Percentiles rank a stretch among this genome's conserved stretches.
phyloP scores from a whole-genome alignment of 148 eudicot genomes.

The Cornus controversa region DNA sequence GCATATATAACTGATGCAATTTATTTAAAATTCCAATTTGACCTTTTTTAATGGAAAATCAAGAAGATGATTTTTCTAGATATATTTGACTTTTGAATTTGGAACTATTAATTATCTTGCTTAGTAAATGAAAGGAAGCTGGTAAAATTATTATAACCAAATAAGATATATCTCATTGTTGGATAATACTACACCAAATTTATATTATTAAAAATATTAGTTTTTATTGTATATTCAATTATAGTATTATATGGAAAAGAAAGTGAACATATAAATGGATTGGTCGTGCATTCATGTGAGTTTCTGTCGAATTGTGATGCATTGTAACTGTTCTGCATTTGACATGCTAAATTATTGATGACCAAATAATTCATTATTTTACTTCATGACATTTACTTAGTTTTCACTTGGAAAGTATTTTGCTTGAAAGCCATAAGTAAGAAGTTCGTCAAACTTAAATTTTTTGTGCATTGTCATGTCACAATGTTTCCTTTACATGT shows the following conservation, averaged over 20 bases:
- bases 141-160: too few relatives aligned
- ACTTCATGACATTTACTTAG: background rate
- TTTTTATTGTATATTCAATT: background rate
- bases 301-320: background rate
- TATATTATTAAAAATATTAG: background rate
- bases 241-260: background rate
- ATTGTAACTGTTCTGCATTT: background rate
- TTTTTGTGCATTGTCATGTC: background rate
- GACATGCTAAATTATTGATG: too few relatives aligned
- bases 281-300: background rate
- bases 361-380: too few relatives aligned
- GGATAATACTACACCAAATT: too few relatives aligned
- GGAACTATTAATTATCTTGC: too few relatives aligned
- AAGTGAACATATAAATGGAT: background rate
- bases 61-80: too few relatives aligned
- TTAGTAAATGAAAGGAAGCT: too few relatives aligned
- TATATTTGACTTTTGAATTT: too few relatives aligned
- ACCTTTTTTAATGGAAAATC: too few relatives aligned
- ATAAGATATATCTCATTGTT: too few relatives aligned
- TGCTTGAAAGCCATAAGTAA: background rate
- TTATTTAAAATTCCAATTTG: too few relatives aligned
- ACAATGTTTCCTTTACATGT: background rate
- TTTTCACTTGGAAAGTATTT: background rate
- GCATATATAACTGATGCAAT: too few relatives aligned
- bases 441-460: background rate